phyloP scores from a whole-genome alignment of 805 yeast species.

The Komagataella mondaviorum region DNA sequence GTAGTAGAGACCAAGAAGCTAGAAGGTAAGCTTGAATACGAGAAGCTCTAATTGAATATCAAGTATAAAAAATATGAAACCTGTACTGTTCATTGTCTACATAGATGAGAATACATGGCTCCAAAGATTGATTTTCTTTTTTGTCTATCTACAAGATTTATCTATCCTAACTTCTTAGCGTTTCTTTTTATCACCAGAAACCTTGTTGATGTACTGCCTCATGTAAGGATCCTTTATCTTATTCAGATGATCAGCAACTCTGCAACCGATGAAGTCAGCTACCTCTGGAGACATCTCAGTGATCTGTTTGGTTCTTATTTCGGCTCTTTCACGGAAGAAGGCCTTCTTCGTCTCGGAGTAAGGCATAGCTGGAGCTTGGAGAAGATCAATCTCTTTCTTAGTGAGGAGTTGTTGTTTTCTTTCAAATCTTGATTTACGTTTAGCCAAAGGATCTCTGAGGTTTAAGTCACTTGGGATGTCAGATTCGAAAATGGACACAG shows the following conservation, averaged over 20 bases:
- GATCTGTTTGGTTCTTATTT: slow-evolving; percentile 28
- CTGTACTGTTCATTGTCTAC: neutral
- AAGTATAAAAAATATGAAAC: neutral
- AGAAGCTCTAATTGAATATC: slow-evolving; percentile 47
- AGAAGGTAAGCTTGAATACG: slow-evolving; percentile 92
- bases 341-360: slow-evolving; percentile 48
- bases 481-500: slow-evolving; percentile 48
- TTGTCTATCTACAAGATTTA: neutral
- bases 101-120: neutral
- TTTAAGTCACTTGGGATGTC: slow-evolving; percentile 57
- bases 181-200: slow-evolving; percentile 7
- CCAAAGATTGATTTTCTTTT: neutral
- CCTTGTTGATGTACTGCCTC: slow-evolving; percentile 12
- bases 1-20: slow-evolving; percentile 94
- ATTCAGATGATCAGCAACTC: slow-evolving; percentile 22
- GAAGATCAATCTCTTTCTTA: slow-evolving; percentile 44
- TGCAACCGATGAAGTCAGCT: slow-evolving; percentile 29
- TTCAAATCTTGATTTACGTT: slow-evolving; percentile 26
- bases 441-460: slow-evolving; percentile 61
- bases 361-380: slow-evolving; percentile 71
- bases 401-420: slow-evolving; percentile 42
- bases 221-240: slow-evolving; percentile 16
- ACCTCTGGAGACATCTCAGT: slow-evolving; percentile 25
- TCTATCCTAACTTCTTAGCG: slow-evolving; percentile 1
- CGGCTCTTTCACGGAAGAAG: slow-evolving; percentile 38